A percentile compares a stretch with the other conserved stretches of the same genome.
Evolutionary conservation across 1,284 basidiomycete genomes (phyloP).

Genomic region (Microbotryum violaceum): DNA sequence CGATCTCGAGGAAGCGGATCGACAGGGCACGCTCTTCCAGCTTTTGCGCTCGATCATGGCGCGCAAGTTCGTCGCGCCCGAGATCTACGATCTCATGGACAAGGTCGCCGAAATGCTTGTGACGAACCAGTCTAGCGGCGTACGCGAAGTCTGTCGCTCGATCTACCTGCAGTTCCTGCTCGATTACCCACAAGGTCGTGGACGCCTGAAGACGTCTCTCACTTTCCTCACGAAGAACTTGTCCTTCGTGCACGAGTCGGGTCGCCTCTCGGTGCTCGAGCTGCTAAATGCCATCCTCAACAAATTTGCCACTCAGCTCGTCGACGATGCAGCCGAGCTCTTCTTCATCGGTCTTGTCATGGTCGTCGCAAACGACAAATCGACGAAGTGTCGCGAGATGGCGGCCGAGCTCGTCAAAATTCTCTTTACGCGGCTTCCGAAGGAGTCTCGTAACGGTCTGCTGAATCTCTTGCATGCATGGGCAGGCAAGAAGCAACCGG

Average conservation of each 20-base stretch:
- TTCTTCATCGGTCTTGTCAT: conserved; percentile 89
- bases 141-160: conserved; percentile 83
- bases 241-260: conserved; percentile 82
- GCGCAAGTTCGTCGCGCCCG: conserved; percentile 85
- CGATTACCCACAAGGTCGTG: conserved; percentile 95
- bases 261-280: conserved; percentile 86
- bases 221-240: conserved; percentile 90
- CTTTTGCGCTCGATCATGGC: conserved; percentile 87
- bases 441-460: conserved; percentile 54
- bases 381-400: conserved; percentile 78
- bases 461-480: conserved; percentile 71
- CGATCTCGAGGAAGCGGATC: conserved; percentile 87
- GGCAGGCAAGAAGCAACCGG: conserved; percentile 59
- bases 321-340: conserved; percentile 77
- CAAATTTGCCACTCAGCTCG: conserved; percentile 73
- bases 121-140: conserved; percentile 80
- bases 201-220: conserved; percentile 78
- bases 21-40: conserved; percentile 79
- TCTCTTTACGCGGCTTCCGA: conserved; percentile 62
- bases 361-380: conserved; percentile 88
- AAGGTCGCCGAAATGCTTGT: conserved; percentile 90
- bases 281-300: conserved; percentile 69
- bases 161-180: conserved; percentile 89
- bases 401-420: conserved; percentile 72
- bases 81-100: conserved; percentile 97